Evolutionary conservation across 1,139 yeast species (phyloP).

Genomic region (Candida tunisiensis): DNA sequence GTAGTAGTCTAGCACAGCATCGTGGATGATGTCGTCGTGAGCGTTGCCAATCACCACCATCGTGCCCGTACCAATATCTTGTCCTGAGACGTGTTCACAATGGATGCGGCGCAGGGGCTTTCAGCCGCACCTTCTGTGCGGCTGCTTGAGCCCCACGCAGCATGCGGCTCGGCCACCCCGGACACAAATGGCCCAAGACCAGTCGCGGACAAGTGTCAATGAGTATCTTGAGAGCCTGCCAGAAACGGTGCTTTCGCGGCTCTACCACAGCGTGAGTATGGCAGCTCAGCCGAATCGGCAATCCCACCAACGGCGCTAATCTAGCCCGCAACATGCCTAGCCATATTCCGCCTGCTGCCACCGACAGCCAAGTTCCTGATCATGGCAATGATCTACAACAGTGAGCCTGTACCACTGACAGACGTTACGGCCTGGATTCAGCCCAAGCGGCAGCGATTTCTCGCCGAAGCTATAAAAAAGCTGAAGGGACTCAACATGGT

Average conservation of each 20-base stretch:
- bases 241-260: slow-evolving; percentile 59
- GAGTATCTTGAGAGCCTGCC: slow-evolving; percentile 86
- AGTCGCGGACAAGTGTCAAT: slow-evolving; percentile 60
- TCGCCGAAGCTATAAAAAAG: slow-evolving; percentile 65
- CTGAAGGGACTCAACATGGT: slow-evolving; percentile 62
- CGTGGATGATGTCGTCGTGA: slow-evolving; percentile 73
- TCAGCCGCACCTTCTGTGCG: too few species aligned
- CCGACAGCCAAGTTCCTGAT: slow-evolving; percentile 78
- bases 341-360: slow-evolving; percentile 76
- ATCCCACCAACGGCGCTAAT: too few species aligned
- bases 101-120: too few species aligned
- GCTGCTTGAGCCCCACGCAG: too few species aligned
- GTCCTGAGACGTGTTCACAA: too few species aligned
- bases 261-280: slow-evolving; percentile 57
- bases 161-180: too few species aligned
- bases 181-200: slow-evolving; percentile 7
- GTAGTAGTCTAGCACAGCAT: slow-evolving; percentile 91
- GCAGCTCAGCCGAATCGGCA: too few species aligned
- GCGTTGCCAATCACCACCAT: slow-evolving; percentile 20
- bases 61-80: too few species aligned
- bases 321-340: slow-evolving; percentile 94
- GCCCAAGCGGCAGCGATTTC: slow-evolving; percentile 27
- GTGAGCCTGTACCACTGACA: slow-evolving; percentile 47
- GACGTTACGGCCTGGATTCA: slow-evolving; percentile 69
- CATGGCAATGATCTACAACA: slow-evolving; percentile 75